Base-by-base conservation (phyloP, 2,329 filamentous ascomycete species). In the Pestalotiopsis sp. region DNA sequence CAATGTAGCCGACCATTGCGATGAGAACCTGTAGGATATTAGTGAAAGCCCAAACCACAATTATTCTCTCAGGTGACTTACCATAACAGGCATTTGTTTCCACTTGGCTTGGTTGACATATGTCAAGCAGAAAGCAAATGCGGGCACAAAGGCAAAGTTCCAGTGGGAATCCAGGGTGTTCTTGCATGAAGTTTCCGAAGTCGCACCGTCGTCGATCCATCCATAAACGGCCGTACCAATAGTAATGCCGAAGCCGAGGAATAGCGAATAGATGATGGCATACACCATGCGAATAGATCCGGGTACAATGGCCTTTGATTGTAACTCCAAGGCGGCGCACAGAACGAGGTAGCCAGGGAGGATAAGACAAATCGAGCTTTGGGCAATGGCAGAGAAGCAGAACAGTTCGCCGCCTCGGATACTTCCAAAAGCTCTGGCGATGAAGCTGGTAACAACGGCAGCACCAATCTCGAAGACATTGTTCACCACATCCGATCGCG, bases 21-120 rank as follows among this genome's bases (percentile, higher is more conserved):
- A 97, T 94, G 69, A 88, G 59, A 4, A 92, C 81, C 64, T 66
- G 36, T 13, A 36, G 3, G 12, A 11, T 23, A 27, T 66, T 58
- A 66, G 49, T 13, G 39, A 20, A 17, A 3, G 17, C 14, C 4
- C 13, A 4, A 52, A 2, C 7, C n/a, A 36, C 2, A 58, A 25
- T 7, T 66, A 9, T 11, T 66, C 13, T 36, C 11, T 25, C 2
- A 20, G 7, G 12, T 17, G n/a, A 39, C 64, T 57, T 38, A 66
- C 64, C 92, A 95, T 95, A 66, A 92, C 84, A 0, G 93, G 93
- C 73, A 91, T 89, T 77, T 96, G 93, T 73, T 90, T 92, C 88
- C 90, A 94, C 78, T 93, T 94, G 52, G 92, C 93, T 73, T 95
- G 92, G 77, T 95, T 95, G 77, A 95, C 89, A 68, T 94, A 83